phyloP scores from a whole-genome alignment of 2,329 filamentous ascomycete species.

The Teratosphaeria zuluensis region DNA sequence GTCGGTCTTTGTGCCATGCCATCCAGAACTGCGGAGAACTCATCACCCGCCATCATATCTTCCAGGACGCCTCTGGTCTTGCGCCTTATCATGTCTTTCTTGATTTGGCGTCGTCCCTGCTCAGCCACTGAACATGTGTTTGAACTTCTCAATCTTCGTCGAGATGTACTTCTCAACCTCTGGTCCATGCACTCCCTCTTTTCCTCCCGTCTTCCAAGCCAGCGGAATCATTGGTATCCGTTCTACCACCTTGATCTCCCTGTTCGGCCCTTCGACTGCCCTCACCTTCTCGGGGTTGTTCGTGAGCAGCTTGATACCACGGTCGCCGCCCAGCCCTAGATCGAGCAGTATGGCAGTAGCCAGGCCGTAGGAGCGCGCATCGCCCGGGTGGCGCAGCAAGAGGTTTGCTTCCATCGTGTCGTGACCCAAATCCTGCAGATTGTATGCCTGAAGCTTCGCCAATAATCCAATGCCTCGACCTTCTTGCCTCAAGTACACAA shows the following conservation, averaged over 20 bases:
- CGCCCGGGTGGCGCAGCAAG: conserved; percentile 80
- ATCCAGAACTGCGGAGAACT: too few species aligned
- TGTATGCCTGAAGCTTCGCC: conserved; percentile 96
- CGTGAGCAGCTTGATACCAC: conserved; percentile 72
- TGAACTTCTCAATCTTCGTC: conserved; percentile 62
- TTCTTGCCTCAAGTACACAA: conserved; percentile 92
- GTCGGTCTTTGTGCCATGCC: too few species aligned
- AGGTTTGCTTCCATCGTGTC: conserved; percentile 97
- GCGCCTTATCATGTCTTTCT: not conserved
- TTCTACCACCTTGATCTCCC: conserved; percentile 80
- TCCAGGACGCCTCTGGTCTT: not conserved
- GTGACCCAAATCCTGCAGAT: conserved; percentile 90
- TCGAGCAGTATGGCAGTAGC: conserved; percentile 91
- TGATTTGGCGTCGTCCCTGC: not conserved
- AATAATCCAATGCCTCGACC: conserved; percentile 89
- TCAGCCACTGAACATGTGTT: conserved; percentile 36
- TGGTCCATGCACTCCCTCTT: conserved; percentile 70
- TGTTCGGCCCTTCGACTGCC: conserved; percentile 82
- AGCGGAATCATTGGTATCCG: conserved; percentile 91
- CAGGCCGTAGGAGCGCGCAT: conserved; percentile 90
- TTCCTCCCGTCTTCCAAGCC: conserved; percentile 73
- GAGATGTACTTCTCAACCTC: conserved; percentile 91
- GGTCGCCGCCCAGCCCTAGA: conserved; percentile 59
- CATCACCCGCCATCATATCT: too few species aligned
- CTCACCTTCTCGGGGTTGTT: conserved; percentile 97